Evolutionary conservation across 2,329 filamentous ascomycete species (phyloP).

Genomic region (Dryadomyces sulphureus): DNA sequence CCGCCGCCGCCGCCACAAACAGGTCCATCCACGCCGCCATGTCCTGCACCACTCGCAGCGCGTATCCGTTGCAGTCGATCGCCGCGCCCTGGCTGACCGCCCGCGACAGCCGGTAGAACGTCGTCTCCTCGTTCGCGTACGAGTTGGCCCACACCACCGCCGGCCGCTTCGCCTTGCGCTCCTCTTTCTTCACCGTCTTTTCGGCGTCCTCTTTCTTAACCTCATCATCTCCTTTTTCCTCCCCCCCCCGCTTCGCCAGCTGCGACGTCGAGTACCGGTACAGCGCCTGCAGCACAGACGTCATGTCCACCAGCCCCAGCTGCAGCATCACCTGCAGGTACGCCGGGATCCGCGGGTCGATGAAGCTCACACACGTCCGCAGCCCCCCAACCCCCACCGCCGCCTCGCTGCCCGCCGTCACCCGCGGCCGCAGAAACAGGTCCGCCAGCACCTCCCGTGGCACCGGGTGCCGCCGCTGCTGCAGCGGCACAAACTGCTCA

Average conservation of each 20-base stretch:
- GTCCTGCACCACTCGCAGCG: conserved; percentile 31
- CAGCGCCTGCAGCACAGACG: conserved; percentile 38
- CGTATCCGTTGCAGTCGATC: conserved; percentile 31
- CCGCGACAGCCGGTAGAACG: conserved; percentile 86
- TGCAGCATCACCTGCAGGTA: conserved; percentile 42
- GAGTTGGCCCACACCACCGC: conserved; percentile 37
- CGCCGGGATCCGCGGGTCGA: conserved; percentile 44
- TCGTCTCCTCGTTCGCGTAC: conserved; percentile 64
- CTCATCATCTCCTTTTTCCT: background rate
- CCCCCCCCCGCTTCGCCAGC: conserved; percentile 14
- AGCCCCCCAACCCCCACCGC: background rate
- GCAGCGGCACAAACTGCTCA: conserved; percentile 31
- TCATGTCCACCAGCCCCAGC: conserved; percentile 35
- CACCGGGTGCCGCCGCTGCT: conserved; percentile 36
- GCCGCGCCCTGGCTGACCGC: conserved; percentile 49
- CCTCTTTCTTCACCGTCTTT: conserved; percentile 9
- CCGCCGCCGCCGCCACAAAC: conserved; percentile 35
- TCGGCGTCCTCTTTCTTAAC: background rate
- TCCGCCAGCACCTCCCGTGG: conserved; percentile 37
- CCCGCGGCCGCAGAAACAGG: conserved; percentile 40
- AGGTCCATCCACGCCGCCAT: conserved; percentile 45
- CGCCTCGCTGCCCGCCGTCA: background rate
- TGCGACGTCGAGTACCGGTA: conserved; percentile 43
- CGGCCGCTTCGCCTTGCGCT: conserved; percentile 7
- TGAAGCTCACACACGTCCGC: conserved; percentile 25